Base-by-base conservation (phyloP, 176 grass and related monocot species). In the Triticum turgidum region DNA sequence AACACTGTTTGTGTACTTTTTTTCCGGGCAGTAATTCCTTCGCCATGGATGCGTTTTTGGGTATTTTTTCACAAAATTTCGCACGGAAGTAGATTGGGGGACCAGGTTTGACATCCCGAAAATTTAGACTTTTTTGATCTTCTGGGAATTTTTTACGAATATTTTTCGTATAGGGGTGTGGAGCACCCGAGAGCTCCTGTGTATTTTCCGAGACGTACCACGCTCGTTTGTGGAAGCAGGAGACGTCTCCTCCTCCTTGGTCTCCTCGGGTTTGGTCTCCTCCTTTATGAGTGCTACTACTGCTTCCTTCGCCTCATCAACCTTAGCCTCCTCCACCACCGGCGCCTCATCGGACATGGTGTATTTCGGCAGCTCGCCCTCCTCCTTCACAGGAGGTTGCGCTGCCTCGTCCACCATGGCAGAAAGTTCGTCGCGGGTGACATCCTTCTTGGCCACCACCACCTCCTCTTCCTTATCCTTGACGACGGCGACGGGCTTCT, bases 361-460 rank as follows among this genome's bases (percentile, higher is more conserved):
- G 38, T 85, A 88, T 33, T 63, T 65, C 22, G 81, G 85, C 49
- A 88, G 62, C 69, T 41, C 58, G 18, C 63, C 69, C 35, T 67
- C 87, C 73, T 78, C 42, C 65, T 61, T 75, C 84, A 22, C 33
- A 24, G 15, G 78, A 11, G 73, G 58, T 27, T 90, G 56, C 44
- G 14, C 20, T 11, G 7, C 61, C 32, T 61, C 7, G 1, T 27
- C 13, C 61, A 69, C 41, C 52, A 21, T 25, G 13, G 72, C 4
- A 24, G 41, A 65, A 20, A 58, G 32, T 9, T 4, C 70, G 37
- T 6, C 51, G 2, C 11, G 29, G 8, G 77, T 7, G 20, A 27
- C 62, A 32, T 64, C 79, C 72, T 82, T 78, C 78, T 77, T 77
- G 66, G 12, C 37, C 58, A 22, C 81, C 59, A 0, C 83, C 20